Conservation (phyloP, 345 rosid species). For the Eucalyptus sp. region DNA sequence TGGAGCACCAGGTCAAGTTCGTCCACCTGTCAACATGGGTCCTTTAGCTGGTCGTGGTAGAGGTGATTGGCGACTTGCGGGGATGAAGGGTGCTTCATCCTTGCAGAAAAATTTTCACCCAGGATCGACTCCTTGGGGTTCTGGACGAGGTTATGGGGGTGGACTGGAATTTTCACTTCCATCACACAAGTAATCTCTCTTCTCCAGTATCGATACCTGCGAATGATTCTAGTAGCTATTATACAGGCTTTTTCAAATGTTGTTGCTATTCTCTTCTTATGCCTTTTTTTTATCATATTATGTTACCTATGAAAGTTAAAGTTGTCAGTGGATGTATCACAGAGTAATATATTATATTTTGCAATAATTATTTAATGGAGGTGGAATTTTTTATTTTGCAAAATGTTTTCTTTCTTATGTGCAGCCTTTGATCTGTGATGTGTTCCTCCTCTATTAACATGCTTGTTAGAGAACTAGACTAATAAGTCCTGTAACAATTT, state of each 20-base stretch:
- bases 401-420: background rate
- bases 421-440: background rate
- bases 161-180: slow-evolving; percentile 96
- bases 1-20: slow-evolving; percentile 64
- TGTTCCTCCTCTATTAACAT: background rate
- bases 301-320: background rate
- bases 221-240: background rate
- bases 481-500: background rate
- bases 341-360: background rate
- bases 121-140: slow-evolving; percentile 58
- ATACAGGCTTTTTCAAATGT: background rate
- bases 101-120: slow-evolving; percentile 73
- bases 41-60: slow-evolving; percentile 80
- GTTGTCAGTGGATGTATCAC: background rate
- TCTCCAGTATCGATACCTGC: background rate
- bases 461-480: background rate
- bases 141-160: slow-evolving; percentile 67
- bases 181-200: slow-evolving; percentile 75
- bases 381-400: background rate
- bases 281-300: background rate
- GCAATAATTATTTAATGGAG: background rate
- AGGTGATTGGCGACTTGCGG: slow-evolving; percentile 89
- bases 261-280: background rate
- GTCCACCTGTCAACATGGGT: slow-evolving; percentile 54
- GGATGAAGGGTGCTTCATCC: slow-evolving; percentile 50